Base-by-base conservation (phyloP, 805 yeast genomes). In the Lachancea nothofagi region DNA sequence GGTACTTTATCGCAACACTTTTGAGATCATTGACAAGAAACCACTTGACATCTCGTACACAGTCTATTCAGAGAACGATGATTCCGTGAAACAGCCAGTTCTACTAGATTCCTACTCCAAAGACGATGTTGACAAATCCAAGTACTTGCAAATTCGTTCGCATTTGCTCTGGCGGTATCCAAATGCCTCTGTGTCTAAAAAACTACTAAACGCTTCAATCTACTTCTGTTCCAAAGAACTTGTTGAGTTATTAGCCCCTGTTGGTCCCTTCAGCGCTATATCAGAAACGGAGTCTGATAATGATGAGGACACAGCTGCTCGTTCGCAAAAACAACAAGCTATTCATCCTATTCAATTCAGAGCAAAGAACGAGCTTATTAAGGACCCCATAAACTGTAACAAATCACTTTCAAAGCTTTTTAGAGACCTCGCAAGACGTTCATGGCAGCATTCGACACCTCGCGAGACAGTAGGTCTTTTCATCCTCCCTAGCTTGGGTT, bases 131-230 rank as follows among this genome's bases (percentile, higher is more conserved):
- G 78, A 77, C n/a, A 71, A 75, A 46, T 77, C 79, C 41, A 85
- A 88, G 62, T 74, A 78, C 33, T 66, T 93, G 39, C 77, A 79
- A 46, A 67, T 90, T 38, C 76, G 97, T 64, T 81, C 93, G 32
- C 93, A 89, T 48, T 71, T 93, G 77, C 69, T 83, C 26, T 93
- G 97, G 97, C 76, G 83, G 59, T 78, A 79, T 58, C 95, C 97
- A 29, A 75, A 78, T 45, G 66, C 87, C 3, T 73, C 77, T 13
- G 85, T 88, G 6, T 83, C 96, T 13, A 79, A 89, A 4, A 79
- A 77, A 45, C 64, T 88, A 42, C 67, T 87, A 43, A 83, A 86
- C 54, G 72, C 95, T 7, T 76, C 79, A 38, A 83, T 93, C 20
- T 80, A 75, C 51, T 75, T 83, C 50, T 75, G 83, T 51, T 70